A percentile compares a stretch with the other conserved stretches of the same genome.
phyloP scores from a whole-genome alignment of 2,329 filamentous ascomycete genomes.

The Hypomyces rosellus region DNA sequence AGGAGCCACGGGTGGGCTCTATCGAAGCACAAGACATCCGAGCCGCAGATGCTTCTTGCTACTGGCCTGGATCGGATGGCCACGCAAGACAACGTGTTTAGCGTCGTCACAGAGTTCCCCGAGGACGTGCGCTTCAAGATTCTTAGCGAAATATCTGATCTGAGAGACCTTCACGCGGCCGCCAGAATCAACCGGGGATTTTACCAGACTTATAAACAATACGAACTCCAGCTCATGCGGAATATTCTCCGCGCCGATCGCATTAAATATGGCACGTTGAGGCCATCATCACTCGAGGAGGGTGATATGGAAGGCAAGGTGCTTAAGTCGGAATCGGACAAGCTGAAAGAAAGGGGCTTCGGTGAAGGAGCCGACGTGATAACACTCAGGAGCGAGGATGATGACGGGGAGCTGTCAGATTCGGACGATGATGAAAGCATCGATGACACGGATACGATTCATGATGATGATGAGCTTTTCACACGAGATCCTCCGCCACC shows the following conservation, averaged over 20 bases:
- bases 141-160: constrained; percentile 31
- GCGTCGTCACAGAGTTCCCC: constrained; percentile 27
- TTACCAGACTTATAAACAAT: constrained; percentile 39
- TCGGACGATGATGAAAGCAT: constrained; percentile 18
- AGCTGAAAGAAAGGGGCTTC: constrained; percentile 21
- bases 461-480: constrained; percentile 6
- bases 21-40: constrained; percentile 31
- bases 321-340: constrained; percentile 23
- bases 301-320: constrained; percentile 30
- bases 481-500: constrained; percentile 9
- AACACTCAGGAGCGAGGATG: constrained; percentile 25
- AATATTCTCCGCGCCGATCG: constrained; percentile 27
- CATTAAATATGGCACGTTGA: constrained; percentile 14
- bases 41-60: constrained; percentile 29
- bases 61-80: constrained; percentile 28
- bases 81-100: constrained; percentile 23
- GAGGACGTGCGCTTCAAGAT: constrained; percentile 35
- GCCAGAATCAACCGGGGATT: constrained; percentile 38
- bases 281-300: constrained; percentile 17
- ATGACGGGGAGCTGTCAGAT: constrained; percentile 20
- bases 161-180: constrained; percentile 36
- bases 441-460: neutral
- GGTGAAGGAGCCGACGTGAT: constrained; percentile 23
- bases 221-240: constrained; percentile 35
- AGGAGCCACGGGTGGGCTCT: constrained; percentile 44